Evolutionary conservation across 768 basidiomycete genomes (phyloP), one percentile per base, ranked within the genome.

Genomic region (Cantharellus anzutake): DNA sequence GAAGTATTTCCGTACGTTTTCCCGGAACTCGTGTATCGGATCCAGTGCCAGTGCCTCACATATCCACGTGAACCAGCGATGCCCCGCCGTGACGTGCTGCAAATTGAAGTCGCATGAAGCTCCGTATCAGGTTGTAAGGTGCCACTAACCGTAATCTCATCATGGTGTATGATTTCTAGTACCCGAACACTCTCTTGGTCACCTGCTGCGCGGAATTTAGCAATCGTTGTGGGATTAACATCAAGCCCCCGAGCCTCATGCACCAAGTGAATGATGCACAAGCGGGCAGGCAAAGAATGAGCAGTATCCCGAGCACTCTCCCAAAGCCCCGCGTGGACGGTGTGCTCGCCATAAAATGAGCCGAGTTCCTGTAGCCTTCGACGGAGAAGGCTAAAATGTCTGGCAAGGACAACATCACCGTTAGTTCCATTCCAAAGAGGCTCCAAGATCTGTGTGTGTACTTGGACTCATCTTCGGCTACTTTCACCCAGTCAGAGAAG

Each of bases 161-260:
- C 87, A 0, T 78, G 76, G 64, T 89, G 87, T 57, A 89, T 83
- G 56, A 85, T 74, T 65, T 86, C 80, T 69, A 90, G 75, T 38
- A 78, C 78, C 14, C 74, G 69, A 50, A 86, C 83, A 50, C 79
- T 84, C 59, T 83, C 82, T 41, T 60, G 61, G 66, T 87, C 85
- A 20, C 82, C 70, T 50, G 81, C 81, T 42, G 76, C 74, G 3
- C 78, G 72, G 65, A 87, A 85, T 59, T 80, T 78, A 62, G 79
- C 81, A 59, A 91, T 87, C 3, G 85, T 87, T 29, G 74, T 75
- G 0, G 86, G 88, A 66, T 91, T 89, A 58, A 88, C 83, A 70
- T 89, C 88, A 16, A 91, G 73, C 3, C 87, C 87, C 37, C 86
- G 73, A 2, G 86, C 86, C 72, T 89, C 86, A 67, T 87, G 86